These are phyloP conservation scores for Guyanaporus albipodus DNA, from an alignment of 768 basidiomycete genomes.

Conservation along the genomic window DNA sequence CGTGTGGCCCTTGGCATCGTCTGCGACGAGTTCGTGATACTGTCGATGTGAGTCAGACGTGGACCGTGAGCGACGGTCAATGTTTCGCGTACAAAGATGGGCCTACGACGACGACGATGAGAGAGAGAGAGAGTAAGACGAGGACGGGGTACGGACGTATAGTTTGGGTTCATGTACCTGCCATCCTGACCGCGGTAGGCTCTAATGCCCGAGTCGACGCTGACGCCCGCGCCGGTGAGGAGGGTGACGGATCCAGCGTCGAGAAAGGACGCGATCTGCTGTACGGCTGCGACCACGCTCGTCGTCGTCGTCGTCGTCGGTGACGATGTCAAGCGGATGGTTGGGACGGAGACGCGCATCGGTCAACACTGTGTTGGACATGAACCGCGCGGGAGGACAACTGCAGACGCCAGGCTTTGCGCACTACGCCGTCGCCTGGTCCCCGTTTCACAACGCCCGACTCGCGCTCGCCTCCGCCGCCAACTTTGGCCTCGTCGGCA, in stretches of 20 bases:
- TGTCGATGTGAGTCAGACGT: constrained; percentile 26
- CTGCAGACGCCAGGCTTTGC: constrained; percentile 82
- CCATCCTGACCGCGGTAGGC: constrained; percentile 90
- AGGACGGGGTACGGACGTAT: constrained; percentile 49
- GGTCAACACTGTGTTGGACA: no score
- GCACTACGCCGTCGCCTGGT: constrained; percentile 80
- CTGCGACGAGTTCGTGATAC: constrained; percentile 81
- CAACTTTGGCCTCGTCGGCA: constrained; percentile 94
- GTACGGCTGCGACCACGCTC: constrained; percentile 50
- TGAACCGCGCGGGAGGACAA: no score
- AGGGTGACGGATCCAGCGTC: constrained; percentile 65
- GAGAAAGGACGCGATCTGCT: constrained; percentile 64
- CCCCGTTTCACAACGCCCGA: constrained; percentile 74
- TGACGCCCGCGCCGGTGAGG: constrained; percentile 90
- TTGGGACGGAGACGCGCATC: constrained; percentile 82
- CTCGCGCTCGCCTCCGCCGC: constrained; percentile 81
- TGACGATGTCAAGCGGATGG: constrained; percentile 55
- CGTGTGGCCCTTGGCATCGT: constrained; percentile 58
- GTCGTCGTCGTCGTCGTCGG: constrained; percentile 33
- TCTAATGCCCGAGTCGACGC: constrained; percentile 92
- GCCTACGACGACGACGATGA: constrained; percentile 34
- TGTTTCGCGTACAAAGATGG: constrained; percentile 46
- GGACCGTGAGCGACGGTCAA: not conserved
- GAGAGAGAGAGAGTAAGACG: not conserved
- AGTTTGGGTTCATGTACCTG: constrained; percentile 86